Evolutionary conservation across 2,329 filamentous ascomycete genomes (phyloP).

Genomic region (Leptographium radiaticola): DNA sequence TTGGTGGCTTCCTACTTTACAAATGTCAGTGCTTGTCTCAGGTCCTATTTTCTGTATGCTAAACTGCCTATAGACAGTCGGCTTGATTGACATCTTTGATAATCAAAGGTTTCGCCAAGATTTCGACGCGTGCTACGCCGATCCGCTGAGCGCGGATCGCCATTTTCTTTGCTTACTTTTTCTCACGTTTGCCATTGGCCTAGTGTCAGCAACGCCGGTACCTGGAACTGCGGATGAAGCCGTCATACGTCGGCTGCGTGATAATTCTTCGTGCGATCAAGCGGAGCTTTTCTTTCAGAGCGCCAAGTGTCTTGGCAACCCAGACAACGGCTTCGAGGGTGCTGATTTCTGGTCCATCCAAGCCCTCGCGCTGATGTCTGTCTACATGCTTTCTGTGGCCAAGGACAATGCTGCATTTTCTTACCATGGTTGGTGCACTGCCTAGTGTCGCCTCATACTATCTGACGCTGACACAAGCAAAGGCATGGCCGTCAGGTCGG

Average conservation of each 20-base stretch:
- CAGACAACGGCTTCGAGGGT: slow-evolving; percentile 40
- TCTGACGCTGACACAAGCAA: background rate
- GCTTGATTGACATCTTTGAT: slow-evolving; percentile 48
- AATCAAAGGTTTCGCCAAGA: slow-evolving; percentile 32
- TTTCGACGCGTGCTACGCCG: slow-evolving; percentile 39
- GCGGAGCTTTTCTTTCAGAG: slow-evolving; percentile 51
- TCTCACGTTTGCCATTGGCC: slow-evolving; percentile 49
- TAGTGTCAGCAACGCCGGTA: slow-evolving; percentile 42
- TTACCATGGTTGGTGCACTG: slow-evolving; percentile 38
- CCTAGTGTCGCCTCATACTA: background rate
- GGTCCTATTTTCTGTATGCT: no score
- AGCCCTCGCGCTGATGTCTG: slow-evolving; percentile 47
- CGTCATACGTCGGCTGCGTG: slow-evolving; percentile 36
- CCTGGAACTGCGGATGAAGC: slow-evolving; percentile 33
- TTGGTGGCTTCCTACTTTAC: slow-evolving; percentile 47
- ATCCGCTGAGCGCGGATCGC: slow-evolving; percentile 35
- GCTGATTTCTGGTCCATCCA: slow-evolving; percentile 54
- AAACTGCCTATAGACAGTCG: slow-evolving; percentile 33
- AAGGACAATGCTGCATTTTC: slow-evolving; percentile 51
- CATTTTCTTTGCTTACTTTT: slow-evolving; percentile 46
- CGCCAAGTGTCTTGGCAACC: slow-evolving; percentile 37
- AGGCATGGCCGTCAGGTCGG: slow-evolving; percentile 52
- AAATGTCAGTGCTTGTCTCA: slow-evolving; percentile 27
- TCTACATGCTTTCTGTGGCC: slow-evolving; percentile 49
- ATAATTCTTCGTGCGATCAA: slow-evolving; percentile 30